Evolutionary conservation across 177 flowering plant genomes (phyloP).

Genomic region (Vitis hybrid): DNA sequence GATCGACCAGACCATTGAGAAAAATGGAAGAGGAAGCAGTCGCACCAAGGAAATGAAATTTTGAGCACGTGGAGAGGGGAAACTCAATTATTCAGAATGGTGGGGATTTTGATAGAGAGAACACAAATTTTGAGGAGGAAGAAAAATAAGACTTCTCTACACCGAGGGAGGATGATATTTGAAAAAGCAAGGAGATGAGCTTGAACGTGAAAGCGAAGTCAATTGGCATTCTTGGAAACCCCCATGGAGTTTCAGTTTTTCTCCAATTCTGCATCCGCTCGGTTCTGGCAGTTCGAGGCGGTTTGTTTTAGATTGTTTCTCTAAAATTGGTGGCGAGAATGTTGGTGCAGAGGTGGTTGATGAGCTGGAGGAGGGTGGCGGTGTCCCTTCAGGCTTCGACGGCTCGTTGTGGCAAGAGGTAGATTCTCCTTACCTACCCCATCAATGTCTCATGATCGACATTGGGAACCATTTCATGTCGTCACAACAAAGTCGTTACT

Average conservation of each 20-base stretch:
- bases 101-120: no score
- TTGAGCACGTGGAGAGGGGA: no score
- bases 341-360: conserved; percentile 33
- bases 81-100: no score
- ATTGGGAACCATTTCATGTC: conserved; percentile 98
- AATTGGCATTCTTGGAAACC: background rate
- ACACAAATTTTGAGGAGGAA: no score
- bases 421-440: conserved; percentile 96
- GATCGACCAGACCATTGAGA: no score
- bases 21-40: no score
- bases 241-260: background rate
- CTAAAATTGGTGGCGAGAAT: conserved; percentile 5
- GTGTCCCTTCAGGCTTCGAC: conserved; percentile 53
- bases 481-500: conserved; percentile 79
- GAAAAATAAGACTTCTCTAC: no score
- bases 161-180: no score
- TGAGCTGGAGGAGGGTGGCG: conserved; percentile 62
- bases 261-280: background rate
- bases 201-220: conserved; percentile 18
- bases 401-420: conserved; percentile 79
- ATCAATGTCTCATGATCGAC: conserved; percentile 78
- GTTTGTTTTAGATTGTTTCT: no score
- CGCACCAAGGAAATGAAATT: no score
- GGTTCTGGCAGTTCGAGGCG: no score
- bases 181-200: no score